Conservation (phyloP, 306 rosid genomes). For the Prunus davidiana region DNA sequence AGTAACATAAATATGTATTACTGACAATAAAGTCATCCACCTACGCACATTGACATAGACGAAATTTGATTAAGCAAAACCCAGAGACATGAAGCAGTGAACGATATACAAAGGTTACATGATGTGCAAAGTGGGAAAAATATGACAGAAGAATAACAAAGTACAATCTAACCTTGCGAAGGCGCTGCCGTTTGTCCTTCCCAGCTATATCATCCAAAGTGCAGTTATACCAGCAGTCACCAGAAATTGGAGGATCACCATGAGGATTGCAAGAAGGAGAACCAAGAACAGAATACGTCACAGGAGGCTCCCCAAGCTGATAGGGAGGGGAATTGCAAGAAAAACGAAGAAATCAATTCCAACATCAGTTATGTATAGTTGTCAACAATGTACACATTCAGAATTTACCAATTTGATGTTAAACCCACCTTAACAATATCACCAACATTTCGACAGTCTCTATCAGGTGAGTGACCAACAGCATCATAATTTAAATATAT, state of each 20-base stretch:
- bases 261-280: constrained; percentile 79
- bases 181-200: constrained; percentile 80
- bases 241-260: constrained; percentile 70
- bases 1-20: neutral
- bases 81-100: neutral
- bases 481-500: constrained; percentile 96
- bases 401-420: constrained; percentile 3
- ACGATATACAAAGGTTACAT: neutral
- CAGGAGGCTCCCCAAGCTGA: constrained; percentile 93
- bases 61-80: neutral
- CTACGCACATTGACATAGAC: neutral
- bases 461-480: constrained; percentile 91
- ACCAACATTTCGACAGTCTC: constrained; percentile 81
- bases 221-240: constrained; percentile 99
- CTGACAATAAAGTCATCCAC: neutral
- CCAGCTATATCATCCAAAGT: constrained; percentile 87
- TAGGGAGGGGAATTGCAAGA: constrained; percentile 9
- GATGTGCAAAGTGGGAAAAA: neutral
- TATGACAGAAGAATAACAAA: constrained; percentile 14
- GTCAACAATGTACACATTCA: neutral
- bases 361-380: constrained; percentile 8
- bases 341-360: constrained; percentile 12
- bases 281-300: constrained; percentile 45
- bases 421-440: constrained; percentile 79
- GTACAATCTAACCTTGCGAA: constrained; percentile 61